These are phyloP conservation scores for Beauveria sp. DNA, from an alignment of 2,329 filamentous ascomycete species.

Conservation along the genomic window DNA sequence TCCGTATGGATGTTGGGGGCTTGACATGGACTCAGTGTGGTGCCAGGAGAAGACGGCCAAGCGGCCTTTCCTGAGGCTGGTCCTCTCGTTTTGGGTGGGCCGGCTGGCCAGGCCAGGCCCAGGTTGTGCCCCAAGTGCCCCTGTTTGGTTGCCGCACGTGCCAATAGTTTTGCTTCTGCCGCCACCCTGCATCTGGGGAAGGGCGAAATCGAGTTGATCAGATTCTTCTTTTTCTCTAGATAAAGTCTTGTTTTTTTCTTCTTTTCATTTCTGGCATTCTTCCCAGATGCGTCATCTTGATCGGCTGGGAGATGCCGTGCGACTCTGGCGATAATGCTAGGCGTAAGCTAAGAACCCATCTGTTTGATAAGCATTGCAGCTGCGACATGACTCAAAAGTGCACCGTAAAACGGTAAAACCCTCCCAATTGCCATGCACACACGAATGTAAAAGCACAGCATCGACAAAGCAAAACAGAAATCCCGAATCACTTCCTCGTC, in stretches of 20 bases:
- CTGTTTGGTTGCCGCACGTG: slow-evolving; percentile 2
- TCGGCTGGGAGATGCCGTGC: no score
- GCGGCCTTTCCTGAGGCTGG: neutral
- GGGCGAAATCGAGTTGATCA: no score
- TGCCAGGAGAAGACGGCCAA: slow-evolving; percentile 3
- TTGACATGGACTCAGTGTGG: neutral
- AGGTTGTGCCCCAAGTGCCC: neutral
- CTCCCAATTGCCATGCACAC: no score
- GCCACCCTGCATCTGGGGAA: slow-evolving; percentile 2
- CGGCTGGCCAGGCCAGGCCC: neutral
- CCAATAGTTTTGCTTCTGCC: slow-evolving; percentile 4
- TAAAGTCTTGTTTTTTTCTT: neutral
- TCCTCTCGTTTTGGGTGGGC: slow-evolving; percentile 2
- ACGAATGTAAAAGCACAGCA: no score
- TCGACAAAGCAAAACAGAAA: no score
- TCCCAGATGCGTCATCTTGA: no score
- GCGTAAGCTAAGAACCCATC: no score
- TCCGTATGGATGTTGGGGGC: neutral
- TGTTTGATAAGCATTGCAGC: no score
- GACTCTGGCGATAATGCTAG: no score
- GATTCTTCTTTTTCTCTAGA: neutral
- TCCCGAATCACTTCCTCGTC: no score
- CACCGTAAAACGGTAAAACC: no score
- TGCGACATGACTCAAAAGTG: no score
- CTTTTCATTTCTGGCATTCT: neutral